Evolutionary conservation across 768 basidiomycete genomes (phyloP).

Genomic region (Leccinum broughii): DNA sequence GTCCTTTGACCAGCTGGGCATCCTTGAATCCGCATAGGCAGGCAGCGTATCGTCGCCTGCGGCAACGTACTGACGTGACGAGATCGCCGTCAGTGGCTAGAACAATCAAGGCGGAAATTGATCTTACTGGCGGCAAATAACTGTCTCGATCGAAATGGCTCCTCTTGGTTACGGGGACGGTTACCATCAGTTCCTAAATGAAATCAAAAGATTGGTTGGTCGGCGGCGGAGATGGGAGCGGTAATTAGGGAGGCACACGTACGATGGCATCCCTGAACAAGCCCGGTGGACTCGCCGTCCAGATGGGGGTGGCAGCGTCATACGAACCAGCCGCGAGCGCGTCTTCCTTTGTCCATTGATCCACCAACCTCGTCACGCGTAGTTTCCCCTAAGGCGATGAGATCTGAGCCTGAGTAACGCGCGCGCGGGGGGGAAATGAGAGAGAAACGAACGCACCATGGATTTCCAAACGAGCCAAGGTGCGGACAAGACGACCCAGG

Average conservation of each 20-base stretch:
- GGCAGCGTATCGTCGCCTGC: slow-evolving; percentile 35
- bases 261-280: slow-evolving; percentile 41
- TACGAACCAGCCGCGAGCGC: slow-evolving; percentile 25
- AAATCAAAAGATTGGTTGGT: background rate
- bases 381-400: slow-evolving; percentile 39
- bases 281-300: slow-evolving; percentile 44
- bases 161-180: slow-evolving; percentile 33
- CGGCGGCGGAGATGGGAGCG: background rate
- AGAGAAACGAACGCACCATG: slow-evolving; percentile 22
- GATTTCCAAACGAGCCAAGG: slow-evolving; percentile 52
- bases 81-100: background rate
- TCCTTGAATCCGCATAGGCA: slow-evolving; percentile 33
- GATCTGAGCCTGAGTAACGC: background rate
- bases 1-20: slow-evolving; percentile 29
- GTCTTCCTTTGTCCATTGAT: slow-evolving; percentile 44
- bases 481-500: slow-evolving; percentile 38
- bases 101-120: background rate
- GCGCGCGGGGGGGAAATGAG: too few relatives aligned
- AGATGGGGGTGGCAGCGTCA: slow-evolving; percentile 34
- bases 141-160: slow-evolving; percentile 44
- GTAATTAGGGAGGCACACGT: slow-evolving; percentile 2
- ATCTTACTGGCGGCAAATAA: slow-evolving; percentile 43
- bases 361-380: slow-evolving; percentile 38
- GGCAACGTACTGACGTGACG: slow-evolving; percentile 39
- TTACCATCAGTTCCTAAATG: slow-evolving; percentile 40